A percentile compares a stretch with the other conserved stretches of the same genome.
phyloP scores from a whole-genome alignment of 305 asterid species.

The Fraxinus platypoda region DNA sequence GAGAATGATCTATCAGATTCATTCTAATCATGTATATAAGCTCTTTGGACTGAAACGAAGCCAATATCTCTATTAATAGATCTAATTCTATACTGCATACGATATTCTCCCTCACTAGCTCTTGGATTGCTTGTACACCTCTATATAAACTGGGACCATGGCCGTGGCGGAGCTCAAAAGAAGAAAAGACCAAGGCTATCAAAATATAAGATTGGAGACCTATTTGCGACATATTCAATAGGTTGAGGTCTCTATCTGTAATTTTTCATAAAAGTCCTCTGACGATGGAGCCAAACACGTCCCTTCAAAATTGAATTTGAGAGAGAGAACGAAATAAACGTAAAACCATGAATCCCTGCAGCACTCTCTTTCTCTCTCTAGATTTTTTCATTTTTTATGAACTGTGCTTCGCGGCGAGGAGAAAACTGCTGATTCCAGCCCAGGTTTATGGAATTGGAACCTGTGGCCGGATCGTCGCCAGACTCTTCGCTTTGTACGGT shows the following conservation, averaged over 20 bases:
- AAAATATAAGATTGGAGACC: no score
- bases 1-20: no score
- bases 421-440: not conserved
- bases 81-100: not conserved
- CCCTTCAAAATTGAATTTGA: not conserved
- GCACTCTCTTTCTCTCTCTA: not conserved
- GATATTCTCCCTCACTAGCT: not conserved
- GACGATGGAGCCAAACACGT: not conserved
- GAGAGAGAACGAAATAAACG: not conserved
- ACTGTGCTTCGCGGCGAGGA: not conserved
- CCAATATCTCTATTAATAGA: no score
- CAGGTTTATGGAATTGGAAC: not conserved
- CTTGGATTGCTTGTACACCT: not conserved
- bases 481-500: not conserved
- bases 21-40: no score
- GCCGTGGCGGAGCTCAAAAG: no score
- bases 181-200: not conserved
- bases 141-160: no score
- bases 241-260: not conserved
- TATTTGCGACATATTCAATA: not conserved
- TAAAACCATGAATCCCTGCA: not conserved
- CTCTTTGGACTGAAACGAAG: no score
- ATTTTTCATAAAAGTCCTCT: not conserved
- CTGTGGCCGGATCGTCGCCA: not conserved
- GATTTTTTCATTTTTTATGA: not conserved